Percentiles rank a stretch among this genome's conserved stretches.
These are phyloP conservation scores for Sindora glabra DNA, from an alignment of 306 rosid genomes.

Conservation along the genomic window DNA sequence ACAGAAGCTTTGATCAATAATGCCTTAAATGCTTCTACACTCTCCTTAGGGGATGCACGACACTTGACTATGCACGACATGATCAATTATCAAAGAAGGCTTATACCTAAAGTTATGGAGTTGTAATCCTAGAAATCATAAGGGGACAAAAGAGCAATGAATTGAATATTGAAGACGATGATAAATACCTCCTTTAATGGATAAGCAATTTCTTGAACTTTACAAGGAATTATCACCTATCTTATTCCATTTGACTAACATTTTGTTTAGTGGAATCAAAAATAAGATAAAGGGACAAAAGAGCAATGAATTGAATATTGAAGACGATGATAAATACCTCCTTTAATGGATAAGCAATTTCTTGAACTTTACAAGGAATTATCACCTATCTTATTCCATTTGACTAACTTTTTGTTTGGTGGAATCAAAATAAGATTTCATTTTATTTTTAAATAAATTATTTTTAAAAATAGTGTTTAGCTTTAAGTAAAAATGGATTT, in stretches of 20 bases:
- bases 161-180: conserved; percentile 24
- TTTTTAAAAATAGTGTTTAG: too few relatives aligned
- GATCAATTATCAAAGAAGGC: conserved; percentile 67
- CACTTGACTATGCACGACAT: conserved; percentile 72
- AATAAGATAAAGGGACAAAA: too few relatives aligned
- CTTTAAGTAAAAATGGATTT: too few relatives aligned
- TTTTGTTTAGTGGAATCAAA: too few relatives aligned
- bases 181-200: conserved; percentile 55
- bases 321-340: conserved; percentile 41
- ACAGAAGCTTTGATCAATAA: not conserved
- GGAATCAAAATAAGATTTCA: too few relatives aligned
- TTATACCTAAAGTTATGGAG: conserved; percentile 65
- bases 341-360: conserved; percentile 48
- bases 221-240: not conserved
- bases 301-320: conserved; percentile 34
- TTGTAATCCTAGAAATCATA: conserved; percentile 58
- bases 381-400: not conserved
- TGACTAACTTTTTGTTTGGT: too few relatives aligned
- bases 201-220: conserved; percentile 25
- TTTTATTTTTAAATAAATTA: too few relatives aligned
- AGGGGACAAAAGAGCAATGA: conserved; percentile 51
- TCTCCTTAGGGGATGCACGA: conserved; percentile 57
- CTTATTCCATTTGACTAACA: not conserved
- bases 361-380: not conserved
- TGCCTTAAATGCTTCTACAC: not conserved